These are phyloP conservation scores for Blepharisma stoltei DNA, from an alignment of 73 alveolate genomes.

Conservation along the genomic window DNA sequence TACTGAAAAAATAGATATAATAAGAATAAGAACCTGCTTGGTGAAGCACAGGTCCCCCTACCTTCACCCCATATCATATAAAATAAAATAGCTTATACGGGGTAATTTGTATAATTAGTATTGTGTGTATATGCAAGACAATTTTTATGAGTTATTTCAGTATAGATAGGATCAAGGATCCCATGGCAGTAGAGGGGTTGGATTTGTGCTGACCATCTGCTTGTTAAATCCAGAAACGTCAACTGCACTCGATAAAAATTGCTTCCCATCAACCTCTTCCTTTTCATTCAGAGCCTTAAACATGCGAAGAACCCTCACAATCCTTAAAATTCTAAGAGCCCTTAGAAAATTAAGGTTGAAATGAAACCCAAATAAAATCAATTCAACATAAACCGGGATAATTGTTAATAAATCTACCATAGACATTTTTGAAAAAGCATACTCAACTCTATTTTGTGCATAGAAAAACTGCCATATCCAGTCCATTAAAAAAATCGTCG, in stretches of 20 bases:
- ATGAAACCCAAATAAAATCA: background rate
- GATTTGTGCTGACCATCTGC: no score
- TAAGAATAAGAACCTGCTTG: background rate
- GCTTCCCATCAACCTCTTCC: background rate
- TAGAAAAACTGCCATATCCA: background rate
- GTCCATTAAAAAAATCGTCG: background rate
- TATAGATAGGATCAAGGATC: no score
- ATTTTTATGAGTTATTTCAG: no score
- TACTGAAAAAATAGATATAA: constrained; percentile 4
- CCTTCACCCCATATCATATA: no score
- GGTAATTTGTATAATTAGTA: no score
- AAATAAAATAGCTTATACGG: no score
- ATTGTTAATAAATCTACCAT: background rate
- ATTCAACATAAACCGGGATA: constrained; percentile 14
- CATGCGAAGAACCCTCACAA: background rate
- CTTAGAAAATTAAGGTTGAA: background rate
- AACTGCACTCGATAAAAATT: background rate
- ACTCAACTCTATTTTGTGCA: constrained; percentile 12
- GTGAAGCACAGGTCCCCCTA: no score
- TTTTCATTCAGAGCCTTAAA: background rate
- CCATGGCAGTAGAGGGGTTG: no score
- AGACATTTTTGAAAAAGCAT: background rate
- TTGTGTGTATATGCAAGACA: no score
- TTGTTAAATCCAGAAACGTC: constrained; percentile 2
- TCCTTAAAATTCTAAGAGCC: background rate